Conservation (phyloP, 768 basidiomycete species). For the Cyclocybe cylindracea region DNA sequence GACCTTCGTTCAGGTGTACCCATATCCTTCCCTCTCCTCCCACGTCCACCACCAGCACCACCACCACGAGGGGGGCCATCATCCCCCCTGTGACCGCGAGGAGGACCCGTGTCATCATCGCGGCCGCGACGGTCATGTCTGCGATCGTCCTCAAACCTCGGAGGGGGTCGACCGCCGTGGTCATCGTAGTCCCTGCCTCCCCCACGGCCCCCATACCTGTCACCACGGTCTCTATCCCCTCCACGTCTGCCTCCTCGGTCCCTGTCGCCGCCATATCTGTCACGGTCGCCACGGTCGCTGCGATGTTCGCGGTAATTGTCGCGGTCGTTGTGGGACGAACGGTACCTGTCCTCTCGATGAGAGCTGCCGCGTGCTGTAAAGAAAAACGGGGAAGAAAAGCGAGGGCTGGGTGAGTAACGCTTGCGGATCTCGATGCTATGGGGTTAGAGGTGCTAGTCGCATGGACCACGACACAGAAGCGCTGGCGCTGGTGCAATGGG, state of each 20-base stretch:
- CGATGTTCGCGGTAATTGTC: slow-evolving; percentile 43
- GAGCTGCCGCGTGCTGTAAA: slow-evolving; percentile 49
- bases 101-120: slow-evolving; percentile 20
- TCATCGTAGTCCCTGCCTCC: slow-evolving; percentile 35
- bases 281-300: slow-evolving; percentile 32
- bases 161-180: slow-evolving; percentile 37
- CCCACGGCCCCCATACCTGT: slow-evolving; percentile 34
- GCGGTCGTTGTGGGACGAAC: slow-evolving; percentile 57
- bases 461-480: neutral
- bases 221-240: slow-evolving; percentile 42
- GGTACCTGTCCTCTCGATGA: slow-evolving; percentile 69
- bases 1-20: slow-evolving; percentile 81
- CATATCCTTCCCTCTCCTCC: slow-evolving; percentile 53
- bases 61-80: slow-evolving; percentile 34
- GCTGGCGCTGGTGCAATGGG: slow-evolving; percentile 7
- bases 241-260: slow-evolving; percentile 24
- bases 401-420: slow-evolving; percentile 54
- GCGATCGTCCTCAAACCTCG: slow-evolving; percentile 50
- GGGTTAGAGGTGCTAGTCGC: slow-evolving; percentile 16
- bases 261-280: slow-evolving; percentile 44
- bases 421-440: slow-evolving; percentile 15
- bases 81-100: slow-evolving; percentile 40
- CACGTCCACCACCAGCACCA: slow-evolving; percentile 36
- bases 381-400: slow-evolving; percentile 42
- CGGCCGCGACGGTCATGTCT: slow-evolving; percentile 41